Conservation (phyloP, 805 yeast species). For the Komagataella ulmi region DNA sequence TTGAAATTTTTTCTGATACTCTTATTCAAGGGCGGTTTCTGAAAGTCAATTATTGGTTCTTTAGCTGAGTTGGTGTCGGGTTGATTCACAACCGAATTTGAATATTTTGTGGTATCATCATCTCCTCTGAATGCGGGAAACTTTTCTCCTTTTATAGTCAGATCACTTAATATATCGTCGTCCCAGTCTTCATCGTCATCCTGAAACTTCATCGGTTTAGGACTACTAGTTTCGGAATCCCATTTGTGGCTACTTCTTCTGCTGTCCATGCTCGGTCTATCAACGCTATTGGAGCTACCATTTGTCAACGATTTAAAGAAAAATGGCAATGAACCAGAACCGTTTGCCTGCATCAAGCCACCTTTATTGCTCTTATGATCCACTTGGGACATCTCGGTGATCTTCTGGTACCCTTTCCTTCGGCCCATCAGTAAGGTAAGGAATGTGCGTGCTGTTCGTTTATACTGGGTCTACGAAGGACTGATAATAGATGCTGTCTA, state of each 20-base stretch:
- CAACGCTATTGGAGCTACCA: conserved; percentile 1
- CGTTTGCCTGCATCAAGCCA: conserved; percentile 1
- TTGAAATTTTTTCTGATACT: not conserved
- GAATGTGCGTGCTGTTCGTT: not conserved
- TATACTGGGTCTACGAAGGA: not conserved
- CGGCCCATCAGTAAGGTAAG: conserved; percentile 7
- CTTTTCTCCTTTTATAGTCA: not conserved
- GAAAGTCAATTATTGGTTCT: not conserved
- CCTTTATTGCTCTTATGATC: conserved; percentile 8
- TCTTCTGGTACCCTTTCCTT: conserved; percentile 19
- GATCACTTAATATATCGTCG: conserved; percentile 38
- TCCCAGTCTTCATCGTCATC: conserved; percentile 93
- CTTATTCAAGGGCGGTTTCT: not conserved
- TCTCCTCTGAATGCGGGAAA: not conserved
- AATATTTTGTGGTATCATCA: not conserved
- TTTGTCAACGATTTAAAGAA: conserved; percentile 12
- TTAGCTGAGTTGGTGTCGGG: not conserved
- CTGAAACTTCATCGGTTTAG: conserved; percentile 26
- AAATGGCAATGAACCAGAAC: conserved; percentile 7
- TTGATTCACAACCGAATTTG: not conserved
- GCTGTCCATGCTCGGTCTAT: not conserved
- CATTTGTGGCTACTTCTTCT: not conserved
- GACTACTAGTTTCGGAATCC: conserved; percentile 12
- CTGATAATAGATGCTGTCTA: not conserved
- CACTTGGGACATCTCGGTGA: conserved; percentile 14